Evolutionary conservation across 2,329 filamentous ascomycete genomes (phyloP).

Genomic region (Cladosporium sp.): DNA sequence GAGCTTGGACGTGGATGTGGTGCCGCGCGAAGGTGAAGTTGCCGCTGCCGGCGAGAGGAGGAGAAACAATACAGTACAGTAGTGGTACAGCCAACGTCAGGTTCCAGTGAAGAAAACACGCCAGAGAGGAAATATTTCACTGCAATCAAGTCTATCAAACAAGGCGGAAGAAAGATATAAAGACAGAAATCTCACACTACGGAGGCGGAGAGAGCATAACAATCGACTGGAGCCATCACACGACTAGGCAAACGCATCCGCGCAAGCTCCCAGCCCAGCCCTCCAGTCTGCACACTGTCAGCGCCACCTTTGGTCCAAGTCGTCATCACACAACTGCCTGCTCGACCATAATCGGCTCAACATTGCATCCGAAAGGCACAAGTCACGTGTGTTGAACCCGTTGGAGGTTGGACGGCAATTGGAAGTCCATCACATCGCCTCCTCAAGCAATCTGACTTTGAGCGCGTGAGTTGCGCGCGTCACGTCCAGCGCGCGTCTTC

Average conservation of each 20-base stretch:
- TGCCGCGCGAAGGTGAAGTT: background rate
- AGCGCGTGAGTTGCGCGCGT: background rate
- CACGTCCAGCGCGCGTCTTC: background rate
- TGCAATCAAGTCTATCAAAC: too few relatives aligned
- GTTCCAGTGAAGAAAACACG: background rate
- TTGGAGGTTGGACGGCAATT: background rate
- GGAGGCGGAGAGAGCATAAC: background rate
- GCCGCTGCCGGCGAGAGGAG: background rate
- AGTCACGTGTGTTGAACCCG: background rate
- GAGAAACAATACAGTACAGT: background rate
- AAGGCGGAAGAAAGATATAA: background rate
- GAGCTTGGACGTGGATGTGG: conserved; percentile 21
- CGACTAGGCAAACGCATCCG: conserved; percentile 25
- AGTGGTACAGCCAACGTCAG: background rate
- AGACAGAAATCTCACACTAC: background rate
- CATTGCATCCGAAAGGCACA: background rate
- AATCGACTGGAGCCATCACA: conserved; percentile 2
- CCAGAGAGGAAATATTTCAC: background rate
- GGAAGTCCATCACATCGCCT: background rate
- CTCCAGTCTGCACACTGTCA: background rate
- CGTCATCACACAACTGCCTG: conserved; percentile 19
- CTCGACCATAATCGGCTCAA: conserved; percentile 1
- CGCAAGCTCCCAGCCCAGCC: conserved; percentile 20
- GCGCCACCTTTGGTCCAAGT: conserved; percentile 16
- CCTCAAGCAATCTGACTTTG: background rate